These are phyloP conservation scores for Begonia peltatifolia DNA, from an alignment of 306 rosid species.

Conservation along the genomic window DNA sequence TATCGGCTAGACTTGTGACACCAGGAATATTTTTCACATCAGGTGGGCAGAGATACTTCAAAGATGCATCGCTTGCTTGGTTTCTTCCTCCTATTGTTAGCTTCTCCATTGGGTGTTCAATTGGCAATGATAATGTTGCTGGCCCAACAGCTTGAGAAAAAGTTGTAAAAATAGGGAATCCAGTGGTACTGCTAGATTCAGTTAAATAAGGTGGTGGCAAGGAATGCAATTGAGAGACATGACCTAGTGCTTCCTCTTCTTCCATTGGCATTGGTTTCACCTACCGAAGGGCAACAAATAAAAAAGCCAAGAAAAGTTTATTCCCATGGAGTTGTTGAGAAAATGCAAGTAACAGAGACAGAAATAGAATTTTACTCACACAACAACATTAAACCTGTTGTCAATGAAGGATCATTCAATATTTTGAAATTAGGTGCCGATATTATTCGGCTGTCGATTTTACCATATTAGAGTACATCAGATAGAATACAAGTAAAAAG, in stretches of 20 bases:
- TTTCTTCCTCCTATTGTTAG: constrained; percentile 34
- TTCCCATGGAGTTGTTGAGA: not conserved
- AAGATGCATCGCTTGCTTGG: constrained; percentile 15
- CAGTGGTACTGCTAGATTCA: constrained; percentile 34
- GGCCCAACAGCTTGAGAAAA: constrained; percentile 33
- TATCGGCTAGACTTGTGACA: constrained; percentile 17
- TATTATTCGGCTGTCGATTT: too few relatives aligned
- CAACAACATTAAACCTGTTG: too few relatives aligned
- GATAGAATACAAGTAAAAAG: too few relatives aligned
- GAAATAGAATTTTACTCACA: too few relatives aligned
- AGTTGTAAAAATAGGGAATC: constrained; percentile 30
- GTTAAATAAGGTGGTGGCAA: constrained; percentile 22
- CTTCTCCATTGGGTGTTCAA: constrained; percentile 29
- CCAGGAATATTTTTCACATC: constrained; percentile 18
- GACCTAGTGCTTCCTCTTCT: constrained; percentile 60
- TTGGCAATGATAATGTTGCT: constrained; percentile 22
- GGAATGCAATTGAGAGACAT: constrained; percentile 27
- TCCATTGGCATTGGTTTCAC: constrained; percentile 26
- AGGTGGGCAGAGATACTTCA: constrained; percentile 24
- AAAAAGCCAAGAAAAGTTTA: not conserved
- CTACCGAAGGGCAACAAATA: constrained; percentile 29
- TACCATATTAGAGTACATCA: too few relatives aligned
- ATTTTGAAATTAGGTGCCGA: too few relatives aligned
- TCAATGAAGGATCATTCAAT: too few relatives aligned
- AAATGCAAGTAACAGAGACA: too few relatives aligned